These are phyloP conservation scores for Plasmodiophora brassicae DNA, from an alignment of 208 protist species.

Conservation along the genomic window DNA sequence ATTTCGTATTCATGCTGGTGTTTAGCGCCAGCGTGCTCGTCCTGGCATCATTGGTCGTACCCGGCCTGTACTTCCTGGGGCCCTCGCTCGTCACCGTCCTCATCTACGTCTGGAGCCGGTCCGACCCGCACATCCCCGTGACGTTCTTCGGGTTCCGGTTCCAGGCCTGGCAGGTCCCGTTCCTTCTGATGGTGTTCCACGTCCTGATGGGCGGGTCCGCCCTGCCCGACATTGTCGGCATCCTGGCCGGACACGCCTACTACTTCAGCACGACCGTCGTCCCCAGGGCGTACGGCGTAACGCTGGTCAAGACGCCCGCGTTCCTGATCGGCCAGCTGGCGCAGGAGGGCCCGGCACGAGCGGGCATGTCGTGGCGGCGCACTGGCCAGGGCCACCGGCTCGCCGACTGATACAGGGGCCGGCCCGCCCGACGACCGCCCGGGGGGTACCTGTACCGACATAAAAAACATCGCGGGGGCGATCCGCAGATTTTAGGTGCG, in stretches of 20 bases:
- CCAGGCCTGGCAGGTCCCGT: conserved; percentile 31
- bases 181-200: conserved; percentile 24
- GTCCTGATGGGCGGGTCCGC: conserved; percentile 46
- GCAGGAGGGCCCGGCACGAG: no score
- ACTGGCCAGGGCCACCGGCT: no score
- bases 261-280: conserved; percentile 31
- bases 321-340: no score
- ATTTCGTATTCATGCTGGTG: neutral
- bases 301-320: neutral
- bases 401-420: no score
- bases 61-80: conserved; percentile 34
- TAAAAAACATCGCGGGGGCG: no score
- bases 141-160: conserved; percentile 41
- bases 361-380: no score
- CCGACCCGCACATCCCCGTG: neutral
- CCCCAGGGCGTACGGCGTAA: neutral
- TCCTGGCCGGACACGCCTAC: conserved; percentile 44
- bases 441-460: no score
- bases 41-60: neutral
- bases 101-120: conserved; percentile 41
- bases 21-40: neutral
- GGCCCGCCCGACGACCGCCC: no score
- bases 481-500: no score
- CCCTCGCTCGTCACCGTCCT: conserved; percentile 31
- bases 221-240: conserved; percentile 32